Conservation (phyloP, 1,284 basidiomycete genomes). For the Leccinum subrobustum region DNA sequence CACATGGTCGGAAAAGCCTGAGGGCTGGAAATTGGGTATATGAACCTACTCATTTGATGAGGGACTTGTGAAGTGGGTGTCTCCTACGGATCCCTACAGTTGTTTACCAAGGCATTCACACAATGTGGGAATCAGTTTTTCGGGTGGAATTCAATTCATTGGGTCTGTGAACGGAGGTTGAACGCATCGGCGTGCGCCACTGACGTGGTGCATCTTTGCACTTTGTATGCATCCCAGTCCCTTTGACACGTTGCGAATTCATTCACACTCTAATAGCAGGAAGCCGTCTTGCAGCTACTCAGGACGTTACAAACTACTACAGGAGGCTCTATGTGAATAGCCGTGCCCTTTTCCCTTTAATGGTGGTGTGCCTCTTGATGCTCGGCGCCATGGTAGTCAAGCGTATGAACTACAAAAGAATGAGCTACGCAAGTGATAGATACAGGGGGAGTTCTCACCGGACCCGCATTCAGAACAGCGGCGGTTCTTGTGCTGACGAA, state of each 20-base stretch:
- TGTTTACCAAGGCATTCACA: no score
- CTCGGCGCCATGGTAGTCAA: slow-evolving; percentile 57
- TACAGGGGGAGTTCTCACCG: slow-evolving; percentile 46
- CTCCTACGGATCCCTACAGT: no score
- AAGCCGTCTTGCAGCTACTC: slow-evolving; percentile 5
- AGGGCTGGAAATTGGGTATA: background rate
- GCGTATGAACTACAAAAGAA: slow-evolving; percentile 46
- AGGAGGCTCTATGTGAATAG: slow-evolving; percentile 12
- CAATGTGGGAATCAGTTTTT: background rate
- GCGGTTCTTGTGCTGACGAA: slow-evolving; percentile 63
- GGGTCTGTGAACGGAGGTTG: background rate
- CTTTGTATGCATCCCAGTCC: background rate
- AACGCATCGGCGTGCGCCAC: background rate
- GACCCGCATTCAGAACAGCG: slow-evolving; percentile 93
- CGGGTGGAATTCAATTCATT: background rate
- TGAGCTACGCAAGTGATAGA: slow-evolving; percentile 9
- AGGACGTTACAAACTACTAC: slow-evolving; percentile 21
- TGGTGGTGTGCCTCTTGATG: slow-evolving; percentile 44
- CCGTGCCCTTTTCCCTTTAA: slow-evolving; percentile 18
- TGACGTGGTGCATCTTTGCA: background rate
- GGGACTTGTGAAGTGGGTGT: background rate
- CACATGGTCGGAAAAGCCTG: background rate
- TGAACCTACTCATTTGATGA: background rate
- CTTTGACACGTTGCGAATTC: background rate
- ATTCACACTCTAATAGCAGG: background rate